Base-by-base conservation (phyloP, 805 yeast genomes). In the Kuraishia ogatae region DNA sequence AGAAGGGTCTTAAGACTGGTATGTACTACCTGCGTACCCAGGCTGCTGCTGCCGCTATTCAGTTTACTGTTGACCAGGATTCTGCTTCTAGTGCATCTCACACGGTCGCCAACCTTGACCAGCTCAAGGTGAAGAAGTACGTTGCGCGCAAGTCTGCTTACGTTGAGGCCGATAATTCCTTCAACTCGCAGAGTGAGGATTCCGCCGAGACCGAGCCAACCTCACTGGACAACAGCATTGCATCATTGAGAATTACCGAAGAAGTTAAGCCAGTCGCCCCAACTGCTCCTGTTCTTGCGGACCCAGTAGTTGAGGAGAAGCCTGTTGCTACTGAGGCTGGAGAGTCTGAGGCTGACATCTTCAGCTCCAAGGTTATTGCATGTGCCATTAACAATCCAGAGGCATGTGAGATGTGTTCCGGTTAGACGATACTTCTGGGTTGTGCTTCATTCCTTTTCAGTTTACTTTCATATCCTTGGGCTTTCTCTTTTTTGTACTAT, bases 321-420 rank as follows among this genome's bases (percentile, higher is more conserved):
- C 59, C 54, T 51, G 59, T 55, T 49, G 58, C 63, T 29, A 69
- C 55, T 2, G 62, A 57, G 24, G 68, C 59, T 26, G 76, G 70
- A 43, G 75, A 73, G 61, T 69, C 73, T 22, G 93, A 85, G 63
- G 83, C 77, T 57, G 97, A 93, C 70, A 93, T 93, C 63, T 94
- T 77, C 80, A 89, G 93, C 71, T 87, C 96, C 24, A 86, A 92
- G 73, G 98, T 88, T 39, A 84, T 93, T 73, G 97, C 97, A 39
- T 93, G 99, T 78, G 96, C 97, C 55, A 91, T 94, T 70, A 85
- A 88, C 71, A 93, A 94, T 76, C 97, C 97, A 57, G 98, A 89
- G 75, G 83, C 98, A 53, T 93, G 99, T 75, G 93, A 93, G 68
- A 94, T 94, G 98, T 94, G 99, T 78, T 93, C 98, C 57, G 98